Conservation (phyloP, 176 grass and related monocot genomes). For the Alloteropsis semialata region DNA sequence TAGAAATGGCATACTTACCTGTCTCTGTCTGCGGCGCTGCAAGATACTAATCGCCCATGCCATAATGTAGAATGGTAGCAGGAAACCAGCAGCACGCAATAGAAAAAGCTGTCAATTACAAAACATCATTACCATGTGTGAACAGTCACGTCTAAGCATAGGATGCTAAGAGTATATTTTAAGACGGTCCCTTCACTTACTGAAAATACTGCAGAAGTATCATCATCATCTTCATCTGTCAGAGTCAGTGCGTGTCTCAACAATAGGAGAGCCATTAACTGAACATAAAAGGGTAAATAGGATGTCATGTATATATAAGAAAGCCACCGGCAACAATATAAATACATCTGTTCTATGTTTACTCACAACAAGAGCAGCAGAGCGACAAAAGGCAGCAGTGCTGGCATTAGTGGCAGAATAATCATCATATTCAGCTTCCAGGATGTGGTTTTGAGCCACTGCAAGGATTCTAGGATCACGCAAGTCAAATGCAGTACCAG, state of each 20-base stretch:
- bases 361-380: slow-evolving; percentile 87
- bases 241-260: slow-evolving; percentile 83
- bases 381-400: slow-evolving; percentile 73
- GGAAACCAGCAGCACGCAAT: slow-evolving; percentile 75
- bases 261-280: slow-evolving; percentile 88
- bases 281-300: slow-evolving; percentile 23
- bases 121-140: slow-evolving; percentile 17
- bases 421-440: slow-evolving; percentile 92
- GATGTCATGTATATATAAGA: not conserved
- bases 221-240: slow-evolving; percentile 85
- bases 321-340: slow-evolving; percentile 29
- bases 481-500: slow-evolving; percentile 57
- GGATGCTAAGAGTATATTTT: not conserved
- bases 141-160: not conserved
- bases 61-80: slow-evolving; percentile 92
- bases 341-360: slow-evolving; percentile 1
- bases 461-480: slow-evolving; percentile 71
- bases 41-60: slow-evolving; percentile 90
- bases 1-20: slow-evolving; percentile 48
- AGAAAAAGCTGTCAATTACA: slow-evolving; percentile 71
- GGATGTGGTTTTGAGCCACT: slow-evolving; percentile 65
- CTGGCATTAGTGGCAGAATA: slow-evolving; percentile 74
- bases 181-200: slow-evolving; percentile 47
- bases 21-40: slow-evolving; percentile 67
- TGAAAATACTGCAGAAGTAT: slow-evolving; percentile 80